phyloP scores from a whole-genome alignment of 2,329 filamentous ascomycete species.

The Pseudogymnoascus sp. region DNA sequence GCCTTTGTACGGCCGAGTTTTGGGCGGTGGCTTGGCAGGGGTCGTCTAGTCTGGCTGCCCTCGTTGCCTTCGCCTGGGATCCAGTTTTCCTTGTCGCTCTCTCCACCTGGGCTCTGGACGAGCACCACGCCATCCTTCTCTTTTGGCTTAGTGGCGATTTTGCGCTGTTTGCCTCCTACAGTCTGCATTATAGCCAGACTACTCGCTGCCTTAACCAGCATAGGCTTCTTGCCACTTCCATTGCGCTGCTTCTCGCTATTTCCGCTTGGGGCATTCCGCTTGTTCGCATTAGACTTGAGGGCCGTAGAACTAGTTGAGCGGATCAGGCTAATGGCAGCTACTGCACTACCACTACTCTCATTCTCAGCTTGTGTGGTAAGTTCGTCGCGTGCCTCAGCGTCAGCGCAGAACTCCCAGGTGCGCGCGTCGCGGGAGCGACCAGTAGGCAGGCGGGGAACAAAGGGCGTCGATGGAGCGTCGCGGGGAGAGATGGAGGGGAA shows the following conservation, averaged over 20 bases:
- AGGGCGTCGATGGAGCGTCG: conserved; percentile 25
- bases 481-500: conserved; percentile 50
- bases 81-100: conserved; percentile 97
- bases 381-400: conserved; percentile 69
- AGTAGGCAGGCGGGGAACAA: conserved; percentile 46
- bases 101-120: conserved; percentile 47
- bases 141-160: conserved; percentile 19
- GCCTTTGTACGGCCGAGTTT: neutral
- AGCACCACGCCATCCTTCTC: conserved; percentile 28
- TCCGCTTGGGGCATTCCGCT: conserved; percentile 49
- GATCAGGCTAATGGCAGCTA: conserved; percentile 72
- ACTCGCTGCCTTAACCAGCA: conserved; percentile 30
- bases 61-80: conserved; percentile 38
- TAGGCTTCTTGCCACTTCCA: conserved; percentile 44
- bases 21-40: neutral
- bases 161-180: conserved; percentile 26
- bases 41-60: conserved; percentile 4
- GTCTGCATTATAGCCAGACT: conserved; percentile 29
- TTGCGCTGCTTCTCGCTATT: conserved; percentile 27
- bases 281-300: conserved; percentile 46
- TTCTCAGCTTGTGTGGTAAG: conserved; percentile 73
- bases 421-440: conserved; percentile 80
- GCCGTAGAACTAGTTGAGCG: conserved; percentile 56
- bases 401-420: conserved; percentile 86
- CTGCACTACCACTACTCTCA: conserved; percentile 69